These are phyloP conservation scores for Mortierella sp. DNA, from an alignment of 371 early-diverging fungal genomes.

Conservation along the genomic window DNA sequence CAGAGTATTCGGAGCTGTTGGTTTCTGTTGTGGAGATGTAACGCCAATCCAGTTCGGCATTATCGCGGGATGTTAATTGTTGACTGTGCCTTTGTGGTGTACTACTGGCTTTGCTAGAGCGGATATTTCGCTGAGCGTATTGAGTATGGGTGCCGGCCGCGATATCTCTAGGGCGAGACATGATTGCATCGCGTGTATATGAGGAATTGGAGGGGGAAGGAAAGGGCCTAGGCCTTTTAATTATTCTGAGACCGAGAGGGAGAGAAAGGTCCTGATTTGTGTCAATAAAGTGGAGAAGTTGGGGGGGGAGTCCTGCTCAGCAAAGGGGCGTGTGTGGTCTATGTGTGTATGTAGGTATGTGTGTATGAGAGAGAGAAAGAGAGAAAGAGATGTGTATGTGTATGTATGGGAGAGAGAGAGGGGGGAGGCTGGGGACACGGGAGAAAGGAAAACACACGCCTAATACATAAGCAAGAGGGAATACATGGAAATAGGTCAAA, in stretches of 20 bases:
- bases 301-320: no score
- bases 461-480: background rate
- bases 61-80: constrained; percentile 3
- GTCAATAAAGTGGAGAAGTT: background rate
- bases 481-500: background rate
- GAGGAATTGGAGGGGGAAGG: background rate
- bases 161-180: constrained; percentile 27
- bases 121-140: background rate
- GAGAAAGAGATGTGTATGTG: background rate
- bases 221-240: background rate
- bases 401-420: background rate
- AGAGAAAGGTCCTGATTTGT: background rate
- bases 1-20: constrained; percentile 32
- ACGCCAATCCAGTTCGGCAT: constrained; percentile 44
- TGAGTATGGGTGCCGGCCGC: constrained; percentile 11
- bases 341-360: background rate
- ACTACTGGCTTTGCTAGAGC: background rate
- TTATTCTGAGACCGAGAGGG: background rate
- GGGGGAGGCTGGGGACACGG: background rate
- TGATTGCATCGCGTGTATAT: constrained; percentile 20
- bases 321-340: background rate
- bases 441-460: background rate
- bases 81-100: background rate
- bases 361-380: constrained; percentile 3
- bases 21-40: constrained; percentile 43